Conservation (phyloP, 805 yeast genomes). For the Metschnikowia kunwiensis region DNA sequence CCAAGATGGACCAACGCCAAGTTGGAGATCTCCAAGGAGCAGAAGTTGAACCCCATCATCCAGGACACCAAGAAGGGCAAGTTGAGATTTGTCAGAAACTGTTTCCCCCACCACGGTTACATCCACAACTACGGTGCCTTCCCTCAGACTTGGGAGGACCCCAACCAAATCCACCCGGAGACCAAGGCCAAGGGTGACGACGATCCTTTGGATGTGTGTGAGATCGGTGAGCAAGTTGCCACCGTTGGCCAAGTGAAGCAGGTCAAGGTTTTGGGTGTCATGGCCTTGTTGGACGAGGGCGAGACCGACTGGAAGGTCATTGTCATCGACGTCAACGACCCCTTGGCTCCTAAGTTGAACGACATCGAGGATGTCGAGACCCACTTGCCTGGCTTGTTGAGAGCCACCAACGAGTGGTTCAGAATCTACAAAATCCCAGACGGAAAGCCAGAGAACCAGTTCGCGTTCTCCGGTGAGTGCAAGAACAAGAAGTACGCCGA, state of each 20-base stretch:
- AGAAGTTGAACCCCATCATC: constrained; percentile 67
- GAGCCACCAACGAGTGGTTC: constrained; percentile 75
- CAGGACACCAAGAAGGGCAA: constrained; percentile 78
- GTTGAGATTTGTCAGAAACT: constrained; percentile 70
- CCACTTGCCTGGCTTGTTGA: constrained; percentile 67
- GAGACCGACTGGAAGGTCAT: constrained; percentile 95
- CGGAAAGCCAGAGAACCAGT: constrained; percentile 71
- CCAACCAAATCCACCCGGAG: constrained; percentile 48
- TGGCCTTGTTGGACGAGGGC: constrained; percentile 86
- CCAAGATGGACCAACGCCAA: constrained; percentile 79
- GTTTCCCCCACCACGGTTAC: constrained; percentile 82
- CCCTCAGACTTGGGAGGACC: constrained; percentile 98
- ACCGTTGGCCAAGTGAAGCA: constrained; percentile 52
- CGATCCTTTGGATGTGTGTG: constrained; percentile 49
- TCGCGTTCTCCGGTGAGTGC: constrained; percentile 72
- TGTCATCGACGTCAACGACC: constrained; percentile 65
- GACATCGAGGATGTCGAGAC: constrained; percentile 66
- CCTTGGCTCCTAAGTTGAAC: constrained; percentile 56
- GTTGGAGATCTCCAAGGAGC: constrained; percentile 64
- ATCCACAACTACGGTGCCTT: constrained; percentile 86
- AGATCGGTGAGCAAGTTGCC: constrained; percentile 47
- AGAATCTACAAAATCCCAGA: constrained; percentile 80
- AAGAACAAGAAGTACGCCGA: constrained; percentile 46
- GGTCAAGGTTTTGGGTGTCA: constrained; percentile 61
- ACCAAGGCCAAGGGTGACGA: constrained; percentile 49